Evolutionary conservation across 139 green algal genomes (phyloP).

Genomic region (Dunaliella primolecta): DNA sequence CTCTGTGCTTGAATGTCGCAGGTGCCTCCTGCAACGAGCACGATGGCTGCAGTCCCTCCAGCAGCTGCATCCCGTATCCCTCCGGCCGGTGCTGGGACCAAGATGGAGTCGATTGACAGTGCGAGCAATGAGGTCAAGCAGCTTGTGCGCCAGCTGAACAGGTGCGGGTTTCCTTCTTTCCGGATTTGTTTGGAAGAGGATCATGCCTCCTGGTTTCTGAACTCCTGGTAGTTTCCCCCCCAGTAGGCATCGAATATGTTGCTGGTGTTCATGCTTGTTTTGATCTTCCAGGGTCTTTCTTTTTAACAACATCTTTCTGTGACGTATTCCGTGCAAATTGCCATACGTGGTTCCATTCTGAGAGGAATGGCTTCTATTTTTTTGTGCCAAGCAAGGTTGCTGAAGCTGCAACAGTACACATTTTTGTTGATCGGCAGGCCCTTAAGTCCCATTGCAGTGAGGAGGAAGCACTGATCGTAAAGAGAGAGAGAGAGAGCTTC

Average conservation of each 20-base stretch:
- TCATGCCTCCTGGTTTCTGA: not conserved
- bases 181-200: not conserved
- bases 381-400: too few species aligned
- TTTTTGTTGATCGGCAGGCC: too few species aligned
- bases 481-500: too few species aligned
- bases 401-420: too few species aligned
- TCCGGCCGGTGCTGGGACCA: not conserved
- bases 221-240: not conserved
- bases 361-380: too few species aligned
- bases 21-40: too few species aligned
- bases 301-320: too few species aligned
- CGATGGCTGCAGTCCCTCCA: not conserved
- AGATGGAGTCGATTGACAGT: constrained; percentile 16
- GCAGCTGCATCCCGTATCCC: not conserved
- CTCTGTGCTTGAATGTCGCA: too few species aligned
- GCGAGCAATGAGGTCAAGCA: constrained; percentile 10
- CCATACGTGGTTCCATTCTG: too few species aligned
- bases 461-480: too few species aligned
- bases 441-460: too few species aligned
- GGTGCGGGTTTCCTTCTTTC: constrained; percentile 1
- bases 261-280: not conserved
- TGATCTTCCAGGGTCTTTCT: not conserved
- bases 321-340: too few species aligned
- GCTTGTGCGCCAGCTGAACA: constrained; percentile 14
- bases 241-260: not conserved